Percentiles rank a stretch among this genome's conserved stretches.
phyloP scores from a whole-genome alignment of 2,329 filamentous ascomycete genomes.

The Fusarium odoratissimum region DNA sequence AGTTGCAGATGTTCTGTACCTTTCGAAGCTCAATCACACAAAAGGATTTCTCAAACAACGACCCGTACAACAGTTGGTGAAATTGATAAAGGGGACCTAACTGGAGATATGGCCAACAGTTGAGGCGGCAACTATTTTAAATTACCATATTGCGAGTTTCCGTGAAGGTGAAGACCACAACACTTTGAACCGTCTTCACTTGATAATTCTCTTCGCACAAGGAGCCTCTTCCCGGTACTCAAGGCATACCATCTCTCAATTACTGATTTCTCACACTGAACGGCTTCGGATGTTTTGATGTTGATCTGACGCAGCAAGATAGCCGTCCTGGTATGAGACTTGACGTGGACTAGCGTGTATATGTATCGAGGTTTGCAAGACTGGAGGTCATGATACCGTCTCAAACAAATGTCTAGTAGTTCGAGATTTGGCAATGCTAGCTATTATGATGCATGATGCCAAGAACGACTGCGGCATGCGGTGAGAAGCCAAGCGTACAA shows the following conservation, averaged over 20 bases:
- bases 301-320: accelerated
- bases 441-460: background rate
- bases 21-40: accelerated
- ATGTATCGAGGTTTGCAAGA: accelerated
- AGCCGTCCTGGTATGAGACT: background rate
- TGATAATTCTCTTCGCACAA: accelerated
- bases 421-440: too few species aligned
- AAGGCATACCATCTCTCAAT: accelerated
- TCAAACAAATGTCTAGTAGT: too few species aligned
- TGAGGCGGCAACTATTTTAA: background rate
- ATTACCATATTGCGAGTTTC: accelerated
- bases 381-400: accelerated
- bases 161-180: accelerated
- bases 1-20: accelerated
- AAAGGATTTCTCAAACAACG: background rate
- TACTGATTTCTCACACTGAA: accelerated
- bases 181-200: accelerated
- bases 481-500: background rate
- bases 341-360: accelerated
- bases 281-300: accelerated
- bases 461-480: background rate
- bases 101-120: accelerated
- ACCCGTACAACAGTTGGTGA: accelerated
- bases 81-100: background rate
- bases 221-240: accelerated